Base-by-base conservation (phyloP, 495 filamentous ascomycete genomes). In the Neurospora tetrasperma region DNA sequence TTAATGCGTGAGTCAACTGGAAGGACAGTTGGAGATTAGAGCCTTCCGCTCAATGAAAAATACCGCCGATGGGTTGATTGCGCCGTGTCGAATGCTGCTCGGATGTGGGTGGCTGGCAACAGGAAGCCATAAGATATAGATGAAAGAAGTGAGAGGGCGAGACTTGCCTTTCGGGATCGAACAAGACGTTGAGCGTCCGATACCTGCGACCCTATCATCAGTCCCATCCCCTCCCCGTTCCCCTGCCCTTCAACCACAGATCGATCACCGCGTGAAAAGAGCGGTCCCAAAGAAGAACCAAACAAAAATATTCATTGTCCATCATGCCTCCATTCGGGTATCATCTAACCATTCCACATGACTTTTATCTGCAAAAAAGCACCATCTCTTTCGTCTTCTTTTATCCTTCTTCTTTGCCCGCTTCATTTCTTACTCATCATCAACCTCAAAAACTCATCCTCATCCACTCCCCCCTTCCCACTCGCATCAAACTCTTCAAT, bases 401-500 rank as follows among this genome's bases (percentile, higher is more conserved):
- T 1, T 14, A 2, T 59, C 3, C 48, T 35, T 35, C 1, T 16
- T 3, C 5, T 31, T 62, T 27, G 5, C 27, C 75, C 72, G 74
- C 11, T 42, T 69, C 39, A 75, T 27, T 75, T 81, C 73, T 81
- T 81, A 27, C 75, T 76, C 79, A 81, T 74, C 79, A 81, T 81
- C 78, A 81, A 71, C 78, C 79, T 77, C 73, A 97, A 86, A 86
- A 98, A 98, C 81, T 96, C 95, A 73, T 98, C 95, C 77, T 90
- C 85, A 75, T 89, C 92, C 72, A 98, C 96, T 75, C 90, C 93
- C 7, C 93, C 93, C 76, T 96, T 94, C 0, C 93, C 94, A 80
- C 95, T 92, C 72, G 97, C 84, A 85, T 99, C 96, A 87, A 99
- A 99, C 84, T 99, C 96, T 82, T 97, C 94, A 84, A 99, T 93